These are phyloP conservation scores for Polyrhizophydium stewartii DNA, from an alignment of 371 early-diverging fungal species.

Conservation along the genomic window DNA sequence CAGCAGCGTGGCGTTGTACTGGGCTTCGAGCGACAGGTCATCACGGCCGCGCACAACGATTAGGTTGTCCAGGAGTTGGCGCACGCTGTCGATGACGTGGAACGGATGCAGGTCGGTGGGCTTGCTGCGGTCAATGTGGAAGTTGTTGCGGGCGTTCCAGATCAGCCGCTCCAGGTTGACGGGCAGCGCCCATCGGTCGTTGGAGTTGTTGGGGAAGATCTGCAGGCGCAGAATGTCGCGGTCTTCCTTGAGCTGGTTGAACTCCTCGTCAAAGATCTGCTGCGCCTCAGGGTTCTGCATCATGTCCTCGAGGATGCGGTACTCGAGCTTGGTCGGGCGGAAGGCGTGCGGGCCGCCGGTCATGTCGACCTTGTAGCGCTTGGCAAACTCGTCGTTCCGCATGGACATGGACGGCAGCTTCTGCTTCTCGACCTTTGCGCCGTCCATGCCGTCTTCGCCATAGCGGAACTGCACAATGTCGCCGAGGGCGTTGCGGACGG, in stretches of 20 bases:
- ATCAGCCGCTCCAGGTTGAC: conserved; percentile 88
- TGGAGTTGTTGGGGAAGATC: conserved; percentile 58
- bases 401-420: conserved; percentile 64
- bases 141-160: conserved; percentile 85
- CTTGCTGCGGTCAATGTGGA: conserved; percentile 74
- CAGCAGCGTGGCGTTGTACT: conserved; percentile 86
- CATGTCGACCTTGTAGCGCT: conserved; percentile 77
- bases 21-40: conserved; percentile 78
- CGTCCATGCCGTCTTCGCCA: conserved; percentile 99
- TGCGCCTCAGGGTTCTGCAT: conserved; percentile 55
- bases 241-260: conserved; percentile 67
- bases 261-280: conserved; percentile 77
- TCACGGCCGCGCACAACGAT: conserved; percentile 87
- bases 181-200: conserved; percentile 85
- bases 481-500: conserved; percentile 94
- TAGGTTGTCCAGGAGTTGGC: conserved; percentile 64
- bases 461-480: conserved; percentile 95
- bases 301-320: conserved; percentile 39
- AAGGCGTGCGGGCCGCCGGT: conserved; percentile 50
- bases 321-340: conserved; percentile 61
- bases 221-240: conserved; percentile 66
- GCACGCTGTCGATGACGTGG: conserved; percentile 70
- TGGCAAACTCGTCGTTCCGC: conserved; percentile 66
- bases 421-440: conserved; percentile 86
- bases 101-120: conserved; percentile 87